These are phyloP conservation scores for Verticillium klebahnii DNA, from an alignment of 2,329 filamentous ascomycete species.

Conservation along the genomic window DNA sequence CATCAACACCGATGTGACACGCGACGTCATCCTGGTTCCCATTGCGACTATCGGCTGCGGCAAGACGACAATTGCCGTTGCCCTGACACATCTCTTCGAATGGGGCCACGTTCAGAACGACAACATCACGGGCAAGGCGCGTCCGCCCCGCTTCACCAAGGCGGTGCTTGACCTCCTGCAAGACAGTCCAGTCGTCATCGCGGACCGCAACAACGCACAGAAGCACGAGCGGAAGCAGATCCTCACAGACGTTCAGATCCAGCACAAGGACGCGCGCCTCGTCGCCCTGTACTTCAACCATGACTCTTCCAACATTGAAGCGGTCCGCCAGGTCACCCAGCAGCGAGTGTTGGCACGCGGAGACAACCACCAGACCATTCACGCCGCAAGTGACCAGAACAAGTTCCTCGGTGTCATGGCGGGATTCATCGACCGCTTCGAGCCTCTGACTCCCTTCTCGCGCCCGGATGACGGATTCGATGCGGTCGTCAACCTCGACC, in stretches of 20 bases:
- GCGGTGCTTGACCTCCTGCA: conserved; percentile 62
- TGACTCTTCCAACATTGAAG: conserved; percentile 67
- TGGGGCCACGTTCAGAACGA: conserved; percentile 98
- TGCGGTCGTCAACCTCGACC: conserved; percentile 77
- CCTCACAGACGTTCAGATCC: conserved; percentile 67
- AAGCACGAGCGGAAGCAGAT: conserved; percentile 84
- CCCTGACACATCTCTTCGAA: conserved; percentile 74
- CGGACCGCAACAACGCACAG: conserved; percentile 92
- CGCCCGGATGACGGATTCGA: conserved; percentile 82
- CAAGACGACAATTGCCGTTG: conserved; percentile 88
- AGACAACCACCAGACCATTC: conserved; percentile 97
- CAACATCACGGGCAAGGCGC: conserved; percentile 77
- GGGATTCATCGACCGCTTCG: conserved; percentile 82
- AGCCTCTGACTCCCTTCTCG: conserved; percentile 62
- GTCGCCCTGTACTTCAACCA: conserved; percentile 90
- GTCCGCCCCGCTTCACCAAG: conserved; percentile 73
- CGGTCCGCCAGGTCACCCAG: conserved; percentile 70
- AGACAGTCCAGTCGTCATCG: conserved; percentile 69
- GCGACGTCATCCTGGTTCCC: conserved; percentile 78
- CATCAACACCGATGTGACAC: conserved; percentile 47
- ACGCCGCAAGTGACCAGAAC: conserved; percentile 66
- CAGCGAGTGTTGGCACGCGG: conserved; percentile 78
- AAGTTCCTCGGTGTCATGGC: conserved; percentile 93
- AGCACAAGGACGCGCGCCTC: conserved; percentile 61
- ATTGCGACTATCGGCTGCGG: conserved; percentile 94